These are phyloP conservation scores for Colletotrichum incanum DNA, from an alignment of 2,329 filamentous ascomycete genomes.

Conservation along the genomic window DNA sequence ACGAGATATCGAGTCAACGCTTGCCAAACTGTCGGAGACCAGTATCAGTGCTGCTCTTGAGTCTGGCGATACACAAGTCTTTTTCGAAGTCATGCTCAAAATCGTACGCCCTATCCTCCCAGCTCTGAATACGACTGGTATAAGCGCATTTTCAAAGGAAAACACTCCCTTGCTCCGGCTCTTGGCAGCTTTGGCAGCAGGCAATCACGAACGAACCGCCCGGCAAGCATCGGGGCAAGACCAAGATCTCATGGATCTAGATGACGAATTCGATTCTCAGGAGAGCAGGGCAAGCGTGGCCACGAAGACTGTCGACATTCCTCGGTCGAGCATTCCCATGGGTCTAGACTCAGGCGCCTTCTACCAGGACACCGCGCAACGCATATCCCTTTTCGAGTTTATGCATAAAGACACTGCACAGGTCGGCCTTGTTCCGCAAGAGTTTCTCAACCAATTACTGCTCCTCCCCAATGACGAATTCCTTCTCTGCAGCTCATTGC, in stretches of 20 bases:
- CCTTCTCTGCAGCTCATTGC: slow-evolving; percentile 64
- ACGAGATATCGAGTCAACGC: slow-evolving; percentile 61
- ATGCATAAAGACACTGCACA: slow-evolving; percentile 61
- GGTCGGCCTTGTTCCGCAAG: slow-evolving; percentile 65
- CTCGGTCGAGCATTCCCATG: slow-evolving; percentile 63
- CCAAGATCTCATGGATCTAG: slow-evolving; percentile 76
- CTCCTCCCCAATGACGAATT: slow-evolving; percentile 68
- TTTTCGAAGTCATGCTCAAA: slow-evolving; percentile 64
- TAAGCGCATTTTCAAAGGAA: slow-evolving; percentile 57
- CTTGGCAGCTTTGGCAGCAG: slow-evolving; percentile 57
- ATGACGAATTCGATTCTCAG: slow-evolving; percentile 76
- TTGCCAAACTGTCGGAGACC: slow-evolving; percentile 60
- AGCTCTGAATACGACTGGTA: slow-evolving; percentile 54
- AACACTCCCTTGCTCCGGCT: slow-evolving; percentile 60
- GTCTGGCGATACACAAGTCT: slow-evolving; percentile 62
- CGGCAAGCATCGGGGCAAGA: slow-evolving; percentile 55
- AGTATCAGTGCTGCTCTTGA: slow-evolving; percentile 58
- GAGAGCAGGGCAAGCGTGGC: slow-evolving; percentile 62
- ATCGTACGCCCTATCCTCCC: slow-evolving; percentile 65
- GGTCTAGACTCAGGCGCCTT: slow-evolving; percentile 62
- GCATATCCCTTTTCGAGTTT: slow-evolving; percentile 62
- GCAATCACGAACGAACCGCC: slow-evolving; percentile 51
- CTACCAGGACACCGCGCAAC: slow-evolving; percentile 62
- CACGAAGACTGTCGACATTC: slow-evolving; percentile 57
- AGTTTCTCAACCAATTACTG: slow-evolving; percentile 67